These are phyloP conservation scores for Rhodotorula graminis DNA, from an alignment of 768 basidiomycete species.

Conservation along the genomic window DNA sequence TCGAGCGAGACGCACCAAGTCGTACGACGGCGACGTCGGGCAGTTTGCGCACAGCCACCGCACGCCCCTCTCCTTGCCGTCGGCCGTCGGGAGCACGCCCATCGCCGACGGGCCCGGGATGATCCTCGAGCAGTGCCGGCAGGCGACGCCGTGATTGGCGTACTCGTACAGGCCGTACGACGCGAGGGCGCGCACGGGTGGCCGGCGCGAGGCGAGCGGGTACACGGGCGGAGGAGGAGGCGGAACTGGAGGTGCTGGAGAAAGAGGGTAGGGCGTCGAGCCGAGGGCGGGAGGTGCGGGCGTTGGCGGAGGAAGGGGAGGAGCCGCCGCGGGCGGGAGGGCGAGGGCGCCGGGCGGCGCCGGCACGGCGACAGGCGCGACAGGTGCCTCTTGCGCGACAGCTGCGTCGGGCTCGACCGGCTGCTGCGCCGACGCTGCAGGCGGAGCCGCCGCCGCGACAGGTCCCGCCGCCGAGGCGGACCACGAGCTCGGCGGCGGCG, in stretches of 20 bases:
- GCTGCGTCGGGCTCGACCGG: too few species aligned
- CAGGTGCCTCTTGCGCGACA: too few species aligned
- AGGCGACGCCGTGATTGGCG: not conserved
- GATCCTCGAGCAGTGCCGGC: not conserved
- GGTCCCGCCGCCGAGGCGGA: not conserved
- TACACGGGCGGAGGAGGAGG: too few species aligned
- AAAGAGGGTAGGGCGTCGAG: too few species aligned
- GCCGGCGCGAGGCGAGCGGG: too few species aligned
- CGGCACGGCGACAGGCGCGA: too few species aligned
- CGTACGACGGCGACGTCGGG: not conserved
- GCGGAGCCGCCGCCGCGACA: not conserved
- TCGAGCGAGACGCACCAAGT: not conserved
- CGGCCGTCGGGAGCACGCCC: not conserved
- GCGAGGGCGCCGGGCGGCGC: not conserved
- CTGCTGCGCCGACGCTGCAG: too few species aligned
- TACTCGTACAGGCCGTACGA: not conserved
- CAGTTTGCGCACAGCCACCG: slow-evolving; percentile 6
- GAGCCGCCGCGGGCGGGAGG: not conserved
- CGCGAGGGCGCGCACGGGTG: not conserved
- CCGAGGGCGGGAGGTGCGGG: too few species aligned
- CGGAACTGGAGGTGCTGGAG: too few species aligned
- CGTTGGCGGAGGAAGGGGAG: too few species aligned
- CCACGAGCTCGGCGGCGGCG: not conserved
- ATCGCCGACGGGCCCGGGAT: not conserved
- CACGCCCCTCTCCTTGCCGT: not conserved